phyloP scores from a whole-genome alignment of 192 early-diverging fungal species.

The Coemansia sp. region DNA sequence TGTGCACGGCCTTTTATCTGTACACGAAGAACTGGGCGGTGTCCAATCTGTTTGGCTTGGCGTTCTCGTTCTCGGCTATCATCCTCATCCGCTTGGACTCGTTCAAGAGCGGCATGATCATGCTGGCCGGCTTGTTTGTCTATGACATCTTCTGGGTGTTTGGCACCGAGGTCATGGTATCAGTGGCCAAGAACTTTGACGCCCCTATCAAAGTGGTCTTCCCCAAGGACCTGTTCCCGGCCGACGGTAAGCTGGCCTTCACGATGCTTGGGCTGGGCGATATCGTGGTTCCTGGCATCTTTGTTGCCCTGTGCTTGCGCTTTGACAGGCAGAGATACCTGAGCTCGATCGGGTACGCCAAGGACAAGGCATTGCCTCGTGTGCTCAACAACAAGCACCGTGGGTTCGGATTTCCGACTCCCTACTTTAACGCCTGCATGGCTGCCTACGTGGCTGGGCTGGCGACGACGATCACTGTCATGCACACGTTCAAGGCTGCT shows the following conservation, averaged over 20 bases:
- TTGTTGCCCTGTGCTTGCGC: conserved; percentile 84
- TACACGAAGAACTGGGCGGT: conserved; percentile 78
- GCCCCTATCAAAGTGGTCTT: conserved; percentile 95
- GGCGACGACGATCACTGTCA: conserved; percentile 83
- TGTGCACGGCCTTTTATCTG: conserved; percentile 72
- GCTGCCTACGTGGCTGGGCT: conserved; percentile 81
- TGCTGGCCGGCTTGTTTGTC: conserved; percentile 86
- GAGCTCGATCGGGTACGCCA: conserved; percentile 54
- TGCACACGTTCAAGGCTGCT: conserved; percentile 94
- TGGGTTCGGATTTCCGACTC: conserved; percentile 66
- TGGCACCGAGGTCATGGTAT: conserved; percentile 97
- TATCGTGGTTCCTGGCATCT: conserved; percentile 95
- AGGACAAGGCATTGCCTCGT: conserved; percentile 49
- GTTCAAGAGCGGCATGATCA: conserved; percentile 94
- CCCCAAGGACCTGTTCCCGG: conserved; percentile 62
- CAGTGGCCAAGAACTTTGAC: conserved; percentile 94
- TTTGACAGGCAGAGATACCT: conserved; percentile 83
- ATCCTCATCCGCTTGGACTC: conserved; percentile 88
- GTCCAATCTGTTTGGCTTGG: conserved; percentile 78
- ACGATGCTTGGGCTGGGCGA: conserved; percentile 96
- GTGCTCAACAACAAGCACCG: conserved; percentile 33
- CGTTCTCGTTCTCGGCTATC: conserved; percentile 84
- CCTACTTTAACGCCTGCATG: conserved; percentile 86
- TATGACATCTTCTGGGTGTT: conserved; percentile 99
- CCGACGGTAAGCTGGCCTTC: conserved; percentile 56